Evolutionary conservation across 73 alveolate genomes (phyloP), one percentile per base, ranked within the genome.

Genomic region (Stentor roeselii): DNA sequence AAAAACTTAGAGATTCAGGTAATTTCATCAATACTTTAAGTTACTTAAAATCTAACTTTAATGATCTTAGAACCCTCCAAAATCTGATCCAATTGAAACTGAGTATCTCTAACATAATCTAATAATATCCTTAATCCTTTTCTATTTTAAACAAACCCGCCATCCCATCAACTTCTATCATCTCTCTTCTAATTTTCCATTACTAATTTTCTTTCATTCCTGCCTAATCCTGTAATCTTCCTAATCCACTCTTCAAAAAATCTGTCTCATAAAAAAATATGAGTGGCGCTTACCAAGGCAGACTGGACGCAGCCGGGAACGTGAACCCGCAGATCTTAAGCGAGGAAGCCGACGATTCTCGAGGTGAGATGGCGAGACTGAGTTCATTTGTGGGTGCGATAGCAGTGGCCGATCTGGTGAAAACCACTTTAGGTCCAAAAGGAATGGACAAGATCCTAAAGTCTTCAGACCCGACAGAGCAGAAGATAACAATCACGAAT

Each of bases 361-460:
- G 85, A 77, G 98, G 97, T 75, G 98, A 94, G 83, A 77, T 90
- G 83, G 98, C 98, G 31, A 90, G 98, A 86, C 84, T 94, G 37
- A 89, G 89, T 78, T 85, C 98, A 15, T 96, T 96, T 67, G 98
- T 96, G 6, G 99, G 99, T 2, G 99, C 99, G 31, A 94, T 96
- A 59, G 99, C 99, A 39, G 98, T 96, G 21, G 99, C 99, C 75
- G 99, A 96, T 75, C 87, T 96, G 39, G 99, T 96, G 67, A 96
- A 96, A 80, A 93, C 98, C 31, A 96, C 99, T 60, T 89, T 96
- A 41, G 99, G 99, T 27, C 99, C 99, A 58, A 96, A 96, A 89
- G 99, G 99, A 42, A 96, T 96, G 99, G 99, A 96, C 80, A 96
- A 96, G 82, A 96, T 96, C 75, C 87, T 96, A n/a, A 92, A 94